phyloP scores from a whole-genome alignment of 2,329 filamentous ascomycete species.

The Taxawa tesnikishii region DNA sequence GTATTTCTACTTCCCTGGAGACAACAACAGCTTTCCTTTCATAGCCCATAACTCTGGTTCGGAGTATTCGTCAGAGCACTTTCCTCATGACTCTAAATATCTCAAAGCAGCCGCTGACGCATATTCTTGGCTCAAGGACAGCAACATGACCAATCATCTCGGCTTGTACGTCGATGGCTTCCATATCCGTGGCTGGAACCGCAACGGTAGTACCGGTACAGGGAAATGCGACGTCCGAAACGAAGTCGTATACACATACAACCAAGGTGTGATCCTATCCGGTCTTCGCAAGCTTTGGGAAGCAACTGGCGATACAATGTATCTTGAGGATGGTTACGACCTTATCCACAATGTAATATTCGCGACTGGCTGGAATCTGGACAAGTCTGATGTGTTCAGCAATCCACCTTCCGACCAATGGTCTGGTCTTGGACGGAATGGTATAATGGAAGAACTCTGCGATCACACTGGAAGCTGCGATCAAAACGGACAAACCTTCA shows the following conservation, averaged over 20 bases:
- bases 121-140: conserved; percentile 58
- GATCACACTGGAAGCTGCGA: conserved; percentile 64
- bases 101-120: conserved; percentile 44
- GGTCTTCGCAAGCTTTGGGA: conserved; percentile 72
- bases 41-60: conserved; percentile 16
- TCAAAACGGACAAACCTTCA: conserved; percentile 82
- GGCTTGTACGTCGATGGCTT: conserved; percentile 81
- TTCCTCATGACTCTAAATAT: conserved; percentile 64
- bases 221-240: conserved; percentile 68
- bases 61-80: conserved; percentile 7
- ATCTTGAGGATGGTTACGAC: conserved; percentile 67
- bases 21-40: conserved; percentile 61
- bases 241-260: conserved; percentile 88
- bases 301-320: conserved; percentile 57
- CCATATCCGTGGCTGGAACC: conserved; percentile 57
- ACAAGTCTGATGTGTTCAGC: not conserved
- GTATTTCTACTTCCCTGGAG: conserved; percentile 81
- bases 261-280: conserved; percentile 81
- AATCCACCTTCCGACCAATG: conserved; percentile 29
- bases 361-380: conserved; percentile 62
- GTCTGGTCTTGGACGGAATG: conserved; percentile 63
- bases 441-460: conserved; percentile 72
- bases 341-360: conserved; percentile 61
- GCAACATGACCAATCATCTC: conserved; percentile 47
- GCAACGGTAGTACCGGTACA: conserved; percentile 47